phyloP scores from a whole-genome alignment of 139 green algal genomes.

The Limnomonas spitsbergensis region DNA sequence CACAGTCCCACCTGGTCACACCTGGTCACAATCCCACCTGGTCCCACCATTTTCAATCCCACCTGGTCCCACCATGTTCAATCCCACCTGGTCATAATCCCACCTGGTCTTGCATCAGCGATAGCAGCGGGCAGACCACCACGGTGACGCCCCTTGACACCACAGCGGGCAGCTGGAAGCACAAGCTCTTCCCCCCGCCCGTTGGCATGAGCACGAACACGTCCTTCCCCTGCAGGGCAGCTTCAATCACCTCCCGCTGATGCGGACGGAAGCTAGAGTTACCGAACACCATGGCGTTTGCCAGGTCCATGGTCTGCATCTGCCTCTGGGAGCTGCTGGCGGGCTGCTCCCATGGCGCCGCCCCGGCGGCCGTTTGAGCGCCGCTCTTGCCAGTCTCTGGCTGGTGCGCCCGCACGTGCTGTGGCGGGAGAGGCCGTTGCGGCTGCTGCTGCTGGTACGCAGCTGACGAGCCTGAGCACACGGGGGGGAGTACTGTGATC shows the following conservation, averaged over 20 bases:
- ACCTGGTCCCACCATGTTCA: too few relatives aligned
- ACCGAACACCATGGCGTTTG: conserved; percentile 11
- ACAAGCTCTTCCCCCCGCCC: conserved; percentile 80
- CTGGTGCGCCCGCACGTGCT: background rate
- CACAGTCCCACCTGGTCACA: too few relatives aligned
- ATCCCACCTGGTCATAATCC: too few relatives aligned
- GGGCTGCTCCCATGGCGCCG: background rate
- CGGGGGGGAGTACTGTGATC: too few relatives aligned
- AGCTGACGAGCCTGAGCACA: too few relatives aligned
- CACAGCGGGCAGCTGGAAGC: conserved; percentile 82
- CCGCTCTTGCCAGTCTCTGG: too few relatives aligned
- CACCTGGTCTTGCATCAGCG: conserved; percentile 94
- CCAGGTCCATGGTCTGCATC: background rate
- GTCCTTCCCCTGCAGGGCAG: conserved; percentile 9
- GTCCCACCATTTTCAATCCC: too few relatives aligned
- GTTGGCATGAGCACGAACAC: conserved; percentile 91
- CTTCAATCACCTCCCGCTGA: conserved; percentile 9
- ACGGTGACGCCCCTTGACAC: conserved; percentile 74
- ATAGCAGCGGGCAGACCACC: conserved; percentile 92
- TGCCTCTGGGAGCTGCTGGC: background rate
- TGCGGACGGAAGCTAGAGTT: conserved; percentile 12
- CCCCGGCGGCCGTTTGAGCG: too few relatives aligned
- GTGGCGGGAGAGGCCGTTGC: background rate
- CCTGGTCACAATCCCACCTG: too few relatives aligned
- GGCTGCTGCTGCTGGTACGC: too few relatives aligned